A percentile compares a stretch with the other conserved stretches of the same genome.
Evolutionary conservation across 148 eudicot species (phyloP).

Genomic region (Camellia sinensis): DNA sequence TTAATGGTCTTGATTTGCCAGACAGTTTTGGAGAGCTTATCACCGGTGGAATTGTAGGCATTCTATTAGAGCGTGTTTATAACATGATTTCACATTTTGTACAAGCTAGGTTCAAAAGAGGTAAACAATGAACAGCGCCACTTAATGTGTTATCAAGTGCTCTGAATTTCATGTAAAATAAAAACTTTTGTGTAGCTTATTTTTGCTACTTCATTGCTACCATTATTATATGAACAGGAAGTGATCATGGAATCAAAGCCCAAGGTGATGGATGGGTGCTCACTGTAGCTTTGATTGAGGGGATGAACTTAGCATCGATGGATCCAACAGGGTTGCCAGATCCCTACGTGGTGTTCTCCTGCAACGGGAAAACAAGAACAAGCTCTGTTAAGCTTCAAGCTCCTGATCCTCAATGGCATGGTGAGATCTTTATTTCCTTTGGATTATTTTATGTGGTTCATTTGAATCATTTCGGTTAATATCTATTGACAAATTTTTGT

Average conservation of each 20-base stretch:
- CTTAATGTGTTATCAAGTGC: background rate
- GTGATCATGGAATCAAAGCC: conserved; percentile 81
- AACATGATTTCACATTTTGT: conserved; percentile 70
- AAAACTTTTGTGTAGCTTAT: background rate
- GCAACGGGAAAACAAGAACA: conserved; percentile 84
- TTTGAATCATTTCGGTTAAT: background rate
- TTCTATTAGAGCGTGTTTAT: conserved; percentile 61
- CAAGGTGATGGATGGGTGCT: conserved; percentile 96
- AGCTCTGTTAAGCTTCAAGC: conserved; percentile 94
- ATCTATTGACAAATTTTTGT: background rate
- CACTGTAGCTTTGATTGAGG: conserved; percentile 80
- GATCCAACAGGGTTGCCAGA: conserved; percentile 53
- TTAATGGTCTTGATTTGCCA: conserved; percentile 73
- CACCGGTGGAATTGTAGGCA: conserved; percentile 48
- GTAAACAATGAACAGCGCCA: conserved; percentile 30
- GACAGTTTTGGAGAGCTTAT: conserved; percentile 84
- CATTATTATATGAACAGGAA: conserved; percentile 42
- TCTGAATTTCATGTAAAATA: background rate
- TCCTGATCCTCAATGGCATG: conserved; percentile 87
- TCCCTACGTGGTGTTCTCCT: conserved; percentile 82
- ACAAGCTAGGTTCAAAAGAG: conserved; percentile 70
- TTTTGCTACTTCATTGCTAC: background rate
- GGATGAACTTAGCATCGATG: conserved; percentile 49
- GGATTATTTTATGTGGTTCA: background rate
- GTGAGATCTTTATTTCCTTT: conserved; percentile 31